Conservation (phyloP, 129 eudicot species). For the Centaurea solstitialis region DNA sequence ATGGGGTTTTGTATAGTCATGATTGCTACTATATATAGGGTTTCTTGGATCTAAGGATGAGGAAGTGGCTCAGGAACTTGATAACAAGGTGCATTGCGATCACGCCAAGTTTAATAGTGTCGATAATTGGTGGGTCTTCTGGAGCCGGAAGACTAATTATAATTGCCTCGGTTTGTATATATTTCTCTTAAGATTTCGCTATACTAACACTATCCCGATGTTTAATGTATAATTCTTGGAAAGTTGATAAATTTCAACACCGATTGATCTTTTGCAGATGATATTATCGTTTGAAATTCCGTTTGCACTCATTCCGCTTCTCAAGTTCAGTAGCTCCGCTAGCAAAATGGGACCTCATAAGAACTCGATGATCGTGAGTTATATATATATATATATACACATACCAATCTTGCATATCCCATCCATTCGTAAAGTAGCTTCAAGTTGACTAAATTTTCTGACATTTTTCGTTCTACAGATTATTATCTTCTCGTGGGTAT, state of each 20-base stretch:
- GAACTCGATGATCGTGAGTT: constrained; percentile 64
- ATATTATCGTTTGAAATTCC: constrained; percentile 79
- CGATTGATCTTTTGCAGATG: constrained; percentile 47
- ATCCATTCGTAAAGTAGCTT: not conserved
- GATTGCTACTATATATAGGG: constrained; percentile 39
- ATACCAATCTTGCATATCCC: not conserved
- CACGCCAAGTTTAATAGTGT: constrained; percentile 64
- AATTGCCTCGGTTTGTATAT: constrained; percentile 63
- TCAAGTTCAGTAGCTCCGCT: constrained; percentile 68
- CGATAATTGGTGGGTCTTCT: constrained; percentile 70
- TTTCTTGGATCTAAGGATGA: constrained; percentile 73
- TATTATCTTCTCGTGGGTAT: constrained; percentile 62
- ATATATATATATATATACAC: too few relatives aligned
- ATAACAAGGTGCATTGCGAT: constrained; percentile 70
- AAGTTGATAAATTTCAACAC: not conserved
- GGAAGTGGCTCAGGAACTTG: constrained; percentile 66
- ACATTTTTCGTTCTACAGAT: constrained; percentile 36
- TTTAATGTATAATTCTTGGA: not conserved
- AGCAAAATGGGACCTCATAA: constrained; percentile 82
- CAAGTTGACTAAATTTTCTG: too few relatives aligned
- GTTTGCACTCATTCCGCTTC: constrained; percentile 78
- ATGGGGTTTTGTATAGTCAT: too few relatives aligned
- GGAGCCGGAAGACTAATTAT: constrained; percentile 71
- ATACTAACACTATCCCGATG: not conserved
- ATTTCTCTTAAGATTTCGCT: not conserved